Evolutionary conservation across 2,329 filamentous ascomycete species (phyloP), one percentile per base, ranked within the genome.

Genomic region (Magnaporthiopsis rhizophila): DNA sequence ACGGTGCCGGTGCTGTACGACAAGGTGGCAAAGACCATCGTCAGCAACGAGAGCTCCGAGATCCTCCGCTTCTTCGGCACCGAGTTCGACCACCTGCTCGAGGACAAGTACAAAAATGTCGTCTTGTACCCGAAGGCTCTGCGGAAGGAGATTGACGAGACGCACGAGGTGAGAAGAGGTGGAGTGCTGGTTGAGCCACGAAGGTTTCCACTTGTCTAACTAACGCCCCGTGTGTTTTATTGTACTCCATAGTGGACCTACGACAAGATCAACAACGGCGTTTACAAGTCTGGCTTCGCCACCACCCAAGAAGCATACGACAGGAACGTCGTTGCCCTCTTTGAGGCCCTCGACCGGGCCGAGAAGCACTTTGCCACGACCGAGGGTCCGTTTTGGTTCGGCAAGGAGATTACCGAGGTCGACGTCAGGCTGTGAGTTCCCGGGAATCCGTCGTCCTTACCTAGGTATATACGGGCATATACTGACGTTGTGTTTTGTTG

Each of bases 11-110:
- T 91, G 3, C 81, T 97, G 64, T 96, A 89, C 78, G 91, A 96
- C 77, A 91, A 86, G 78, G 87, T 89, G 78, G 78, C 80, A 63
- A 83, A 87, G 71, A 84, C 80, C 45, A 96, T 97, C 72, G 92
- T 97, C 67, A 95, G 84, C 84, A 97, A 97, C 69, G 93, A 97
- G 82, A 92, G 89, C 75, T 88, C 88, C 69, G 93, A 97, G 79
- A 97, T 97, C 74, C 87, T 97, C 74, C 88, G 93, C 73, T 96
- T 97, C 90, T 80, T 97, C 67, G 90, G 90, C 73, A 83, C 82
- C 58, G 90, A 86, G 74, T 98, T 98, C 73, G 88, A 98, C 74
- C 83, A 85, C 67, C 73, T 91, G 50, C 74, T 93, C 30, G 83
- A 83, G 0, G 79, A 83, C 2, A 74, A 87, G 72, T 83, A 85